phyloP scores from a whole-genome alignment of 2,329 filamentous ascomycete species.

The Colletotrichum horii region DNA sequence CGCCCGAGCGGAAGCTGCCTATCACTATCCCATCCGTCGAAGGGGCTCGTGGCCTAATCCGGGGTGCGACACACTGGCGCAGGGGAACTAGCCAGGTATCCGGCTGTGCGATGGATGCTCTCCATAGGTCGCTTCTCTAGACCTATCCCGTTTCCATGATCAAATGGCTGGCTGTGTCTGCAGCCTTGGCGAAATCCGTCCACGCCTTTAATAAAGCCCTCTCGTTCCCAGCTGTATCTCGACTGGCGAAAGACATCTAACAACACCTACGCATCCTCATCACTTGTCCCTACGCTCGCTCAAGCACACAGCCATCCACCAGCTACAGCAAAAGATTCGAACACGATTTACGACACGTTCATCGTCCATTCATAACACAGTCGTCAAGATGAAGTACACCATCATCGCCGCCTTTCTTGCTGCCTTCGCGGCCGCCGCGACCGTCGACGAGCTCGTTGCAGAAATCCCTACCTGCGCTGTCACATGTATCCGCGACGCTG shows the following conservation, averaged over 20 bases:
- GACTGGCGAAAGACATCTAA: background rate
- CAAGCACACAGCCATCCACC: background rate
- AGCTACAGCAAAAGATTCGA: background rate
- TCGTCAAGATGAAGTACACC: conserved; percentile 35
- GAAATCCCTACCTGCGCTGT: conserved; percentile 44
- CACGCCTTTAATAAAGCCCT: background rate
- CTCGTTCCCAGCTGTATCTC: background rate
- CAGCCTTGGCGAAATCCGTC: background rate
- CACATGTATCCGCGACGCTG: conserved; percentile 38
- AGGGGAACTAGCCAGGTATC: background rate
- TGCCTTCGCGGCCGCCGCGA: conserved; percentile 26
- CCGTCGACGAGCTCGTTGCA: conserved; percentile 28
- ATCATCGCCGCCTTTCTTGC: conserved; percentile 29
- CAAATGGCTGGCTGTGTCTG: background rate
- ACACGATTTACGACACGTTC: background rate
- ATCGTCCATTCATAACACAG: background rate
- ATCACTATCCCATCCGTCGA: background rate
- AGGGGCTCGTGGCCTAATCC: background rate
- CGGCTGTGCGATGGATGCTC: background rate
- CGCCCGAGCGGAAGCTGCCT: background rate
- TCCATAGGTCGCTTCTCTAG: background rate
- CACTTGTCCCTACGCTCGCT: background rate
- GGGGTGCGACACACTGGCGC: conserved; percentile 2
- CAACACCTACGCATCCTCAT: background rate
- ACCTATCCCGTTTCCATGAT: background rate